Evolutionary conservation across 495 filamentous ascomycete species (phyloP).

Genomic region (Penicillium bovifimosum): DNA sequence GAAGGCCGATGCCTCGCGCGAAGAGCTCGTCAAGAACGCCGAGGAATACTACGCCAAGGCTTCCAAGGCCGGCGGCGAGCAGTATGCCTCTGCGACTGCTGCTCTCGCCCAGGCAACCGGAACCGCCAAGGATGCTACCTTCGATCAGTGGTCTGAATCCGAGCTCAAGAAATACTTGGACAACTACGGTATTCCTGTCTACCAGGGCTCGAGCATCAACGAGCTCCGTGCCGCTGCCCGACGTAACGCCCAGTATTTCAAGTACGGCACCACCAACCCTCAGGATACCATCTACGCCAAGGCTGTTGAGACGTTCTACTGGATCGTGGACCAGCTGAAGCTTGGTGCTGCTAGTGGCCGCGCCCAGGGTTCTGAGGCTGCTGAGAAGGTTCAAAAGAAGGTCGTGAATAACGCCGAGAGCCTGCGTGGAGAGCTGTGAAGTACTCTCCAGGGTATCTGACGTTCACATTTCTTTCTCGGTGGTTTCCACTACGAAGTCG

Average conservation of each 20-base stretch:
- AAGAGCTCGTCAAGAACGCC: slow-evolving; percentile 67
- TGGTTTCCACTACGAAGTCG: not conserved
- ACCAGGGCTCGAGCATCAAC: slow-evolving; percentile 63
- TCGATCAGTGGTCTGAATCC: slow-evolving; percentile 75
- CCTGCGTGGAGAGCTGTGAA: slow-evolving; percentile 33
- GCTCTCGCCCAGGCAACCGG: slow-evolving; percentile 65
- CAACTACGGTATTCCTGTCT: slow-evolving; percentile 69
- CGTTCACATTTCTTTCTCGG: not conserved
- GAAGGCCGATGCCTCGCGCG: slow-evolving; percentile 60
- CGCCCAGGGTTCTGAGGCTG: slow-evolving; percentile 49
- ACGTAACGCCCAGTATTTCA: slow-evolving; percentile 69
- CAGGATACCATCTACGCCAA: slow-evolving; percentile 60
- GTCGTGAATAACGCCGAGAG: slow-evolving; percentile 23
- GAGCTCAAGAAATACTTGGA: slow-evolving; percentile 80
- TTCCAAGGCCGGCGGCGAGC: slow-evolving; percentile 59
- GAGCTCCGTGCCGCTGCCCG: slow-evolving; percentile 62
- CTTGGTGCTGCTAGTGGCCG: slow-evolving; percentile 60
- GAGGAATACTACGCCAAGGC: slow-evolving; percentile 65
- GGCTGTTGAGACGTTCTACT: slow-evolving; percentile 53
- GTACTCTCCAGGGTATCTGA: not conserved
- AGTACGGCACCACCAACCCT: slow-evolving; percentile 66
- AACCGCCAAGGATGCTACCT: slow-evolving; percentile 60
- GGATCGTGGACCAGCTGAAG: slow-evolving; percentile 56
- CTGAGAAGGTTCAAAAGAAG: slow-evolving; percentile 39
- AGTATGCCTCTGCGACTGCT: slow-evolving; percentile 70